Base-by-base conservation (phyloP, 2,329 filamentous ascomycete genomes). In the Ophiocordyceps polyrhachis-furcata region DNA sequence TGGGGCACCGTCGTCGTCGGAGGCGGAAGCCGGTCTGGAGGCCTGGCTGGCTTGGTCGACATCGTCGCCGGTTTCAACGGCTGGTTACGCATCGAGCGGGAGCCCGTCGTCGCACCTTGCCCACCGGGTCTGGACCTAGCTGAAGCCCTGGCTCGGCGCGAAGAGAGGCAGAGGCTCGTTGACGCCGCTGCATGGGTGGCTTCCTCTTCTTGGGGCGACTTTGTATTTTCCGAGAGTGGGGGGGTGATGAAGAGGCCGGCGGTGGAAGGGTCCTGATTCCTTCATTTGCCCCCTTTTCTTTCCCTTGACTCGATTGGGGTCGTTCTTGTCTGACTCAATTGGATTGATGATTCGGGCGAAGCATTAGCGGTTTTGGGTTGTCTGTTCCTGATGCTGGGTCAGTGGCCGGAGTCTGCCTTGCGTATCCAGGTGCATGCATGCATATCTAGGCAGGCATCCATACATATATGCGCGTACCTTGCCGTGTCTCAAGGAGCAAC, bases 1-100 rank as follows among this genome's bases (percentile, higher is more conserved):
- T 77, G 74, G 73, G 73, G 74, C n/a, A 73, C 70, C 2, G 51
- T 77, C 23, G 65, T 76, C 5, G 51, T 76, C 37, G 64, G 21
- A 23, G 21, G 64, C 1, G 44, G 35, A 19, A 8, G 17, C 35
- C 35, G 31, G 7, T 13, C 19, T 13, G 35, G 35, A 13, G 40
- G 43, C 12, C 40, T 50, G 55, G 35, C 35, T 5, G 25, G 57
- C 57, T 56, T 57, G 1, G 59, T 62, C 19, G 53, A 61, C 43
- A 48, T 61, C 40, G 52, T 55, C 43, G 50, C 55, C 13, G 56
- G 53, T 23, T 64, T 60, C 60, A 62, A 57, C 48, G 73, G 73
- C 11, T 77, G 73, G 73, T 51, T 76, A 45, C 61, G 64, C 12
- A 65, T 76, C 6, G 66, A 71, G 43, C 58, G 67, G 20, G 62